Evolutionary conservation across 352 stramenopile genomes (phyloP).

Genomic region (Phytopythium sindhum): DNA sequence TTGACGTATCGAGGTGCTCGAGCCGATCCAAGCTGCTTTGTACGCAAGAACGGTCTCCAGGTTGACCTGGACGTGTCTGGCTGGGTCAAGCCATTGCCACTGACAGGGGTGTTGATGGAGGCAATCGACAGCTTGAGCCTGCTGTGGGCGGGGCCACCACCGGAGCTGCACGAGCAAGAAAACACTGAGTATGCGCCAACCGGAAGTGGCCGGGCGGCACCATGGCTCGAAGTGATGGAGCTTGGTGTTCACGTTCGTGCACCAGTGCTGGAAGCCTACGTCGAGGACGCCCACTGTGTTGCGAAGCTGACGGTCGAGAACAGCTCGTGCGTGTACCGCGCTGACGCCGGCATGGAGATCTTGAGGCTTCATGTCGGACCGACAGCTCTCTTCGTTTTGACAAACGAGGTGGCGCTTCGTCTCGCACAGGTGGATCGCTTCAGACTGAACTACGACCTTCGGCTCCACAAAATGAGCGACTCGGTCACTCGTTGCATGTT

Average conservation of each 20-base stretch:
- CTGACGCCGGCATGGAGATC: conserved; percentile 58
- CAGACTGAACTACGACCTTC: conserved; percentile 73
- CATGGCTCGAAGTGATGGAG: conserved; percentile 67
- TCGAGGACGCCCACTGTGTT: conserved; percentile 86
- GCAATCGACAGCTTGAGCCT: conserved; percentile 68
- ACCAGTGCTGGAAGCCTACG: conserved; percentile 80
- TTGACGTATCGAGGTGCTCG: conserved; percentile 62
- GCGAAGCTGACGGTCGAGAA: conserved; percentile 84
- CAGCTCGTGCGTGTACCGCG: conserved; percentile 61
- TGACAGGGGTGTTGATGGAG: conserved; percentile 72
- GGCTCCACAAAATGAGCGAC: conserved; percentile 48
- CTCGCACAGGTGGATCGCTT: conserved; percentile 81
- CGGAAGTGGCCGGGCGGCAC: conserved; percentile 3
- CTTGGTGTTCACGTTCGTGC: conserved; percentile 70
- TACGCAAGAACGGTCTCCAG: conserved; percentile 54
- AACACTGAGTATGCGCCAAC: conserved; percentile 6
- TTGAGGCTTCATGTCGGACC: conserved; percentile 70
- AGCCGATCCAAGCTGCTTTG: conserved; percentile 41
- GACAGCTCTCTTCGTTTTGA: conserved; percentile 80
- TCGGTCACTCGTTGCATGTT: conserved; percentile 44
- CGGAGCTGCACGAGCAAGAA: conserved; percentile 5
- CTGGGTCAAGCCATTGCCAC: conserved; percentile 73
- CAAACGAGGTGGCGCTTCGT: conserved; percentile 82
- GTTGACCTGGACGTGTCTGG: conserved; percentile 68
- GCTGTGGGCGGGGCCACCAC: conserved; percentile 44